Conservation (phyloP, 345 rosid genomes). For the Punica granatum region DNA sequence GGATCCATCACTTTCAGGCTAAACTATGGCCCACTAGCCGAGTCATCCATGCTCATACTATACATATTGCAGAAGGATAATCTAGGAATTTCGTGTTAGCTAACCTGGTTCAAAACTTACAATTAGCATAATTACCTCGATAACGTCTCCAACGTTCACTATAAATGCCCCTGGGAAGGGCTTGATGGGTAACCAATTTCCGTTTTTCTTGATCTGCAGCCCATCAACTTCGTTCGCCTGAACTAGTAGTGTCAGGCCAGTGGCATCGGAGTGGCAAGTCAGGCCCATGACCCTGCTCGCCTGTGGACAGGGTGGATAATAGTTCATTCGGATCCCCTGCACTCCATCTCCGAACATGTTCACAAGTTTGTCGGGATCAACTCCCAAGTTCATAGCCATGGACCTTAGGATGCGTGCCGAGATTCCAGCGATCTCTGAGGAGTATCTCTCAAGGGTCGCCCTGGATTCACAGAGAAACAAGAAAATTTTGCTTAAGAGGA, state of each 20-base stretch:
- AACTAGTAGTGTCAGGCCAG: conserved; percentile 24
- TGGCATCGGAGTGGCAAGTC: conserved; percentile 31
- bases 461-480: conserved; percentile 6
- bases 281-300: conserved; percentile 29
- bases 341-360: conserved; percentile 20
- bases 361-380: conserved; percentile 17
- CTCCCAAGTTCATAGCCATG: conserved; percentile 27
- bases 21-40: too few species aligned
- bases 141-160: conserved; percentile 24
- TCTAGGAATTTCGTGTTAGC: neutral
- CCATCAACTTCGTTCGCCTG: conserved; percentile 26
- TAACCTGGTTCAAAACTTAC: neutral
- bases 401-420: conserved; percentile 12
- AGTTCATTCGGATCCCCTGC: conserved; percentile 37
- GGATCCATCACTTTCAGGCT: too few species aligned
- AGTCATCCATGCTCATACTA: too few species aligned
- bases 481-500: neutral
- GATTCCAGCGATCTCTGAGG: conserved; percentile 16
- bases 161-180: conserved; percentile 27
- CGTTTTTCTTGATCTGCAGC: conserved; percentile 25
- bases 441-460: conserved; percentile 24
- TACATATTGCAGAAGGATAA: neutral
- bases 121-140: conserved; percentile 25
- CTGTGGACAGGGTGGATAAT: conserved; percentile 30
- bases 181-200: conserved; percentile 23